Conservation (phyloP, 2,329 filamentous ascomycete genomes). For the Botrytis deweyae region DNA sequence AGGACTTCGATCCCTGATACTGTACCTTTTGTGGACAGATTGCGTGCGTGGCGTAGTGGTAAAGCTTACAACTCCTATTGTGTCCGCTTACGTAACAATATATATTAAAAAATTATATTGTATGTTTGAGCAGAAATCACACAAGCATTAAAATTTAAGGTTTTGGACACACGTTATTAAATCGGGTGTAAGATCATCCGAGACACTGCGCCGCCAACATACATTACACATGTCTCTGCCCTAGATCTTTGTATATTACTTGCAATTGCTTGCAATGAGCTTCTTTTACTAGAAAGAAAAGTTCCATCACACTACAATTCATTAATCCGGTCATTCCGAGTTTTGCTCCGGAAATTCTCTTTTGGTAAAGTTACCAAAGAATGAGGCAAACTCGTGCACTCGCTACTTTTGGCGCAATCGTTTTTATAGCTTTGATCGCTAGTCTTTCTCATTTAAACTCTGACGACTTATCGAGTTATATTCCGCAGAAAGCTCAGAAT, state of each 20-base stretch:
- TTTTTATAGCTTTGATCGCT: conserved; percentile 3
- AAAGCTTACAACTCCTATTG: too few relatives aligned
- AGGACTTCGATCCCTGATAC: too few relatives aligned
- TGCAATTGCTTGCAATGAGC: conserved; percentile 6
- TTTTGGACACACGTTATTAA: too few relatives aligned
- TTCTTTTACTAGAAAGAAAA: not conserved
- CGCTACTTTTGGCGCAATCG: not conserved
- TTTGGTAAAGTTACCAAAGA: not conserved
- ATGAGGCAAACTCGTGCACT: conserved; percentile 10
- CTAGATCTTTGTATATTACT: not conserved
- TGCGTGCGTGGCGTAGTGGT: too few relatives aligned
- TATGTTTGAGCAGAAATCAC: too few relatives aligned
- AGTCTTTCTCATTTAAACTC: conserved; percentile 5
- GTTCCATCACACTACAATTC: not conserved
- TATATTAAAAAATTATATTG: too few relatives aligned
- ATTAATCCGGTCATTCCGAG: not conserved
- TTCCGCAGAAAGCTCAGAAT: conserved; percentile 11
- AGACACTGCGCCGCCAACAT: conserved; percentile 4
- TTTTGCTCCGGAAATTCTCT: not conserved
- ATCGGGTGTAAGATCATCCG: not conserved
- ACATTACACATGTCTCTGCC: not conserved
- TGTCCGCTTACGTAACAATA: too few relatives aligned
- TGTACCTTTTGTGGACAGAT: too few relatives aligned
- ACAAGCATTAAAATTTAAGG: too few relatives aligned
- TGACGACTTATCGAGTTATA: conserved; percentile 2